A percentile compares a stretch with the other conserved stretches of the same genome.
Evolutionary conservation across 2,329 filamentous ascomycete species (phyloP).

Genomic region (Fusarium papillatum): DNA sequence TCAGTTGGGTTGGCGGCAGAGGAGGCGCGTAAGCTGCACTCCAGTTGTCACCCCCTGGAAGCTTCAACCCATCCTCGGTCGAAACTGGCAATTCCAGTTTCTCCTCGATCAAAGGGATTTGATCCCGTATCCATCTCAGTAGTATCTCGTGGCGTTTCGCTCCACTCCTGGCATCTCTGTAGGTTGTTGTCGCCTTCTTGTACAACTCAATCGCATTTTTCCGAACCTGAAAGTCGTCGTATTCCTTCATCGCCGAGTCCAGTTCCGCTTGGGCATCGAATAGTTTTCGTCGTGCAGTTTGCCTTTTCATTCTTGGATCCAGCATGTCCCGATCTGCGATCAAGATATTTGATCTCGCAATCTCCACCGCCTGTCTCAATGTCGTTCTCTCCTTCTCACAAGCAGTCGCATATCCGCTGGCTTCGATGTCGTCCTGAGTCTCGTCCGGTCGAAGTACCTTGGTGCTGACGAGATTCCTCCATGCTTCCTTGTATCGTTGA

Average conservation of each 20-base stretch:
- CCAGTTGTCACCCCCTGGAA: constrained; percentile 7
- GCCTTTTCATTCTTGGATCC: constrained; percentile 21
- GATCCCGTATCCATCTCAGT: constrained; percentile 35
- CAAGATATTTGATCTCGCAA: constrained; percentile 28
- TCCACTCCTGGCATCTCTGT: constrained; percentile 22
- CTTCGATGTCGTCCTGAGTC: constrained; percentile 20
- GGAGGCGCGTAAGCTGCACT: background rate
- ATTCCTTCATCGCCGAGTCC: constrained; percentile 28
- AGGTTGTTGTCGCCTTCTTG: constrained; percentile 14
- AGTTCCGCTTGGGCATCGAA: constrained; percentile 28
- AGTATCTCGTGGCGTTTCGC: constrained; percentile 35
- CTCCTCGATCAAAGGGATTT: constrained; percentile 31
- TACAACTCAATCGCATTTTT: constrained; percentile 21
- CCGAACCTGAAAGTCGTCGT: constrained; percentile 23
- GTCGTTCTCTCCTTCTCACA: constrained; percentile 4
- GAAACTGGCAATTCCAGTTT: constrained; percentile 23
- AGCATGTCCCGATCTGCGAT: constrained; percentile 36
- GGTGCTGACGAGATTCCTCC: constrained; percentile 27
- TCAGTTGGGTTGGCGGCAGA: background rate
- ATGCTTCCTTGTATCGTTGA: constrained; percentile 27
- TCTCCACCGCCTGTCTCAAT: constrained; percentile 28
- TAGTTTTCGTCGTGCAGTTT: constrained; percentile 19
- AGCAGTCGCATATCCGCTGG: background rate
- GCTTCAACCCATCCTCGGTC: background rate
- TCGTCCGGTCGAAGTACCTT: constrained; percentile 18